Base-by-base conservation (phyloP, 441 rosid species). In the Gossypium laxum region DNA sequence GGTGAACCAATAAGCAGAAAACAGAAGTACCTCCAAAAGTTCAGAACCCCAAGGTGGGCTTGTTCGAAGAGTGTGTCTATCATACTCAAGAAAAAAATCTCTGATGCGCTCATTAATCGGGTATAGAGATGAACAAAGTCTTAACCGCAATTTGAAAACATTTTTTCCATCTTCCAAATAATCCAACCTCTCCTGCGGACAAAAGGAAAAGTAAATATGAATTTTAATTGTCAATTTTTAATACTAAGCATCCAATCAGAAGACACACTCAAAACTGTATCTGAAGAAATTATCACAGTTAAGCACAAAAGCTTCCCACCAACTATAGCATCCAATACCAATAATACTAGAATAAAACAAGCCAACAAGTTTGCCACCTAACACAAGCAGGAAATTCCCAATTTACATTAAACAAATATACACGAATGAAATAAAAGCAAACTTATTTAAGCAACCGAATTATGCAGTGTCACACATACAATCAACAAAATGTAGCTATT, bases 31-130 rank as follows among this genome's bases (percentile, higher is more conserved):
- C 97, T 95, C 98, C 77, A 95, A 84, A 79, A 95, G 98, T 89
- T 92, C 99, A 57, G 99, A 95, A 73, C 98, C 98, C 99, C 99
- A 95, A 58, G 97, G 99, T 55, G 99, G 89, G 73, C 87, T 95
- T 70, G 99, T 88, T 79, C 94, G 93, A 75, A 92, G 93, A 72
- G 96, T 89, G 85, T 92, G 99, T 75, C 97, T 86, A 82, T 95
- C 99, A 85, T 95, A 95, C 79, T 95, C 99, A 76, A 95, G 91
- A 75, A 94, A 95, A 82, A 95, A 95, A 82, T 95, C 99, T 77
- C 98, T 86, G 50, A 95, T 85, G 57, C 98, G 98, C 81, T 92
- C 99, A 70, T 95, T 95, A 75, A 85, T 74, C 43, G 99, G 98
- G 79, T 88, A 90, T 78, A 95, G 77, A 54, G 99, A 95, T 7